Base-by-base conservation (phyloP, 73 alveolate species). In the Loxodes magnus region DNA sequence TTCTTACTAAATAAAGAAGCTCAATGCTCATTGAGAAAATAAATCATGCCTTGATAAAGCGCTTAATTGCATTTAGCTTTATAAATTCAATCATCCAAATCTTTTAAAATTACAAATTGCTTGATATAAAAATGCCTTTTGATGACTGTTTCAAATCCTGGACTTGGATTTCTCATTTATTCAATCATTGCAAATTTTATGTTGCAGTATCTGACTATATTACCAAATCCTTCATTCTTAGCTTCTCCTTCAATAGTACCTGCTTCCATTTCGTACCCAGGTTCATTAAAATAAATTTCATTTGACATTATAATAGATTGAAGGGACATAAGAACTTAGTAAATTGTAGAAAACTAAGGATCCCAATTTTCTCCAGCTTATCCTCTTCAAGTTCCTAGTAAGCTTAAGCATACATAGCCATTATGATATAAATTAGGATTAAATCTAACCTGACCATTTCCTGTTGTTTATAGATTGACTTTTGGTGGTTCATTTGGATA, bases 371-470 rank as follows among this genome's bases (percentile, higher is more conserved):
- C 92, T 2, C 73, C 69, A 23, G 44, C 29, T 2, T 30, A 51
- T 22, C 92, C 92, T 4, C 77, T 56, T 88, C 92, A 78, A 31
- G 92, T 78, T 2, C 82, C 82, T 35, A 78, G 58, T 28, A 78
- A 52, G 24, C 80, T 56, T 28, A 78, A 57, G 53, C 92, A 78
- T 2, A 78, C 92, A 46, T 60, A 65, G 24, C 92, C 92, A 41
- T 44, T 74, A 4, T 36, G 28, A 78, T 78, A 78, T 29, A 78
- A 54, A 73, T 78, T 78, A 6, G 92, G 92, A 58, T 78, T 78
- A 52, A 78, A 78, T 66, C 92, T 73, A 4, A 78, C 64, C 2
- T 62, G 35, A 0, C 78, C 73, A 39, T 65, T 38, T 25, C 87
- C 87, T 17, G 92, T 78, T 2, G 92, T 64, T 14, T 42, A 34